Base-by-base conservation (phyloP, 192 early-diverging fungal species). In the Coemansia sp. region DNA sequence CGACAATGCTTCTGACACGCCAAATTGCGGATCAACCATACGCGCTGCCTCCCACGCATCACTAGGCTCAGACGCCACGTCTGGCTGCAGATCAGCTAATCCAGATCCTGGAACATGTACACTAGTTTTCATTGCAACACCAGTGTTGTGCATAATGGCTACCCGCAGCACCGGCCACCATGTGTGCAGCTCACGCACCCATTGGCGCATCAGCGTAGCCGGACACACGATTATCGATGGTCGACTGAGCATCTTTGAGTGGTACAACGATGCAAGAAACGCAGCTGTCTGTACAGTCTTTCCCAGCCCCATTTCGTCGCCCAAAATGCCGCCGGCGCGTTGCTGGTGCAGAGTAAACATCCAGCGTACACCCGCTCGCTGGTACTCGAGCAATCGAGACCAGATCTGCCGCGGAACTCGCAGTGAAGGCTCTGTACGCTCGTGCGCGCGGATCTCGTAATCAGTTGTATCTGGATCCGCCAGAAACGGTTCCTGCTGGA, bases 301-400 rank as follows among this genome's bases (percentile, higher is more conserved):
- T 9, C 96, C 96, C 1, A 96, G 72, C 1, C 94, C 94, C 95
- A 97, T 96, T 70, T 96, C 93, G 75, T 97, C 95, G 22, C 93
- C 94, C 22, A 97, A 79, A 22, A 98, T 91, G 0, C 96, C 96
- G 2, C 96, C 96, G 0, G 89, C 87, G 38, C 92, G 83, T 68
- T 95, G 93, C 49, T 81, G 79, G 71, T 95, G 90, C 48, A 97
- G 77, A 59, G 94, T 91, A 86, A 87, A 91, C 37, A 98, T 75
- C 96, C 96, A 98, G 25, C 83, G 79, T 5, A 90, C 67, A 49
- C 92, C 89, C 17, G 92, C 90, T 62, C 87, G 86, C 73, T 98
- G 96, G 69, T 98, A 97, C 52, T 89, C 93, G 64, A 98, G 93
- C 2, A 98, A 76, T 19, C 84, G 83, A 14, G 70, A 66, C 70